A percentile compares a stretch with the other conserved stretches of the same genome.
These are phyloP conservation scores for Olyra latifolia DNA, from an alignment of 176 grass and related monocot species.

Conservation along the genomic window DNA sequence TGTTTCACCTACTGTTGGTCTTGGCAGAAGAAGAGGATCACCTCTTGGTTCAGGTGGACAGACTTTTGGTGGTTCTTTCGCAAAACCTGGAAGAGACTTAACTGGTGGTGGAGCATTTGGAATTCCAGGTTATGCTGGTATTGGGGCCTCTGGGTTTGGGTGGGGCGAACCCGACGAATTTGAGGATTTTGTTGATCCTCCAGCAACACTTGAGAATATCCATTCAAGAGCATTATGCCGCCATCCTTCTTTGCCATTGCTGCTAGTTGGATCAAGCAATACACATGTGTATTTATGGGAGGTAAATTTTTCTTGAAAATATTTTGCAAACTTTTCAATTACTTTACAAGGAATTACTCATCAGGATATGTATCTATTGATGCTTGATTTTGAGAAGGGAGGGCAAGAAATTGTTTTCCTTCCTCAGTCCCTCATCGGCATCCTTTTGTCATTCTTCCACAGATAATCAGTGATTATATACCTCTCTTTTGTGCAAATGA, in stretches of 20 bases:
- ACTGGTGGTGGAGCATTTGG: slow-evolving; percentile 96
- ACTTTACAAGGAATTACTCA: neutral
- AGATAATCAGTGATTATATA: slow-evolving; percentile 14
- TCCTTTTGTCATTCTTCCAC: slow-evolving; percentile 4
- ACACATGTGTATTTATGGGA: slow-evolving; percentile 59
- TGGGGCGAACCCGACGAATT: slow-evolving; percentile 55
- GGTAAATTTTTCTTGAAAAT: slow-evolving; percentile 28
- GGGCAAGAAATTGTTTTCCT: slow-evolving; percentile 31
- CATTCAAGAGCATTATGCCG: slow-evolving; percentile 53
- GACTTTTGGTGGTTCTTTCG: slow-evolving; percentile 58
- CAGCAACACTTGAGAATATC: slow-evolving; percentile 61
- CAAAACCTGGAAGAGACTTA: slow-evolving; percentile 79
- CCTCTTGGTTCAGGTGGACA: slow-evolving; percentile 61
- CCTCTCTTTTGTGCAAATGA: neutral
- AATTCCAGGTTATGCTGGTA: slow-evolving; percentile 95
- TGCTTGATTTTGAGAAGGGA: slow-evolving; percentile 38
- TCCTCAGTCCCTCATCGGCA: neutral
- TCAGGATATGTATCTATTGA: slow-evolving; percentile 14
- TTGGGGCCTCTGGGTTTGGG: slow-evolving; percentile 57
- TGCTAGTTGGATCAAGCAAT: slow-evolving; percentile 59
- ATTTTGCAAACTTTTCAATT: neutral
- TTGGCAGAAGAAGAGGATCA: slow-evolving; percentile 60
- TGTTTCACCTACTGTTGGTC: slow-evolving; percentile 65
- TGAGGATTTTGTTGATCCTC: slow-evolving; percentile 57
- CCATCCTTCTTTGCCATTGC: slow-evolving; percentile 50